Evolutionary conservation across 257 asterid species (phyloP).

Genomic region (Marsdenia floribunda): DNA sequence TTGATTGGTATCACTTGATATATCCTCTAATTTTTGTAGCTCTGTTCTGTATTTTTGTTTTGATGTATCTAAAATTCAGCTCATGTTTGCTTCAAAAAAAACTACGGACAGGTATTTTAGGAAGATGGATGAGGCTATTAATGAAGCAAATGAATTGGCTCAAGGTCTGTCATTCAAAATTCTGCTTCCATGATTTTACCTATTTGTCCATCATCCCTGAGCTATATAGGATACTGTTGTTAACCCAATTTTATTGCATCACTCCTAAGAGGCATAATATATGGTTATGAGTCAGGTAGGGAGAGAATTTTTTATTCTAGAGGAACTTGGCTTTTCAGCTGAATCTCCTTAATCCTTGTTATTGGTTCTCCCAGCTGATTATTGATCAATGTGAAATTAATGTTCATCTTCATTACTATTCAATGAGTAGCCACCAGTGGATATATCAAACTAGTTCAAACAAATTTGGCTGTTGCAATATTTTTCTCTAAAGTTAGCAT

Average conservation of each 20-base stretch:
- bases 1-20: slow-evolving; percentile 53
- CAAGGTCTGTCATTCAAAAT: slow-evolving; percentile 38
- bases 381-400: background rate
- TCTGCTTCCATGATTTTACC: background rate
- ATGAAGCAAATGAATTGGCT: slow-evolving; percentile 68
- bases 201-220: background rate
- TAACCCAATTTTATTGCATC: background rate
- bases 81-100: background rate
- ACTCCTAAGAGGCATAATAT: background rate
- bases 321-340: background rate
- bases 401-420: background rate
- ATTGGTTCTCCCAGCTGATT: background rate
- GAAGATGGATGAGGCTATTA: slow-evolving; percentile 69
- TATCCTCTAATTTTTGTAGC: background rate
- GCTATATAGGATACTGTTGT: background rate
- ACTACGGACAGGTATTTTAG: slow-evolving; percentile 54
- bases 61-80: background rate
- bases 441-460: no score
- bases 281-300: background rate
- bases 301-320: background rate
- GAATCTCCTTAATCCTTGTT: background rate
- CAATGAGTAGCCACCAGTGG: no score
- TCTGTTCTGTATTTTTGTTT: background rate
- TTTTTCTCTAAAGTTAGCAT: no score
- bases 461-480: no score